Base-by-base conservation (phyloP, 306 rosid species). In the Macrotyloma uniflorum region DNA sequence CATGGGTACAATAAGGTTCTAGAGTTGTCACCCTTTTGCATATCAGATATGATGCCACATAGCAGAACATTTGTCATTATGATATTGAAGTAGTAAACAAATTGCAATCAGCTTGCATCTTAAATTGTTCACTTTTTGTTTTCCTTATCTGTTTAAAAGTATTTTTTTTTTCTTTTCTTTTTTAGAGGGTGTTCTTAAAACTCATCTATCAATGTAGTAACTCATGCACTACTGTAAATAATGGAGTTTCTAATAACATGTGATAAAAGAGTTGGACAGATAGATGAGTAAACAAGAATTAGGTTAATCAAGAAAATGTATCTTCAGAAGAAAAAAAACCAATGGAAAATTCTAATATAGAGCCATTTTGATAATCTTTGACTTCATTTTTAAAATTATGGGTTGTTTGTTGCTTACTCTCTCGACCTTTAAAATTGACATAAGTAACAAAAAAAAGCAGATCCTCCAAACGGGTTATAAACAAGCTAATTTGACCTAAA, bases 1-100 rank as follows among this genome's bases (percentile, higher is more conserved):
- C 1, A 42, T 35, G 8, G 28, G 33, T 67, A n/a, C 19, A 43
- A 7, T 28, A 43, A 8, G 75, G 19, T 63, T 13, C 3, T 83
- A 75, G 83, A 83, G 73, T 67, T 73, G 70, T 30, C 83, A 65
- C 42, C 42, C 36, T 49, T 28, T 75, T 18, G 6, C 54, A 13
- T 59, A 59, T 0, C 14, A 33, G 73, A 74, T 45, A 54, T 24
- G 79, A 11, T 85, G 86, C 84, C 86, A 22, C 88, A 55, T 82
- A 74, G 86, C 76, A 64, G 15, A 54, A 74, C 88, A 85, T 74
- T 57, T 82, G 88, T 82, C 88, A 82, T 55, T 6, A 16, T 70
- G 16, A 57, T 70, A 78, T 45, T 78, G 64, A 81, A 81, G 53
- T 36, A 76, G 28, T 51, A 58, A 33, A 58, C 33, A 74, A 66